Conservation (phyloP, 305 asterid genomes). For the Rubia balearica region DNA sequence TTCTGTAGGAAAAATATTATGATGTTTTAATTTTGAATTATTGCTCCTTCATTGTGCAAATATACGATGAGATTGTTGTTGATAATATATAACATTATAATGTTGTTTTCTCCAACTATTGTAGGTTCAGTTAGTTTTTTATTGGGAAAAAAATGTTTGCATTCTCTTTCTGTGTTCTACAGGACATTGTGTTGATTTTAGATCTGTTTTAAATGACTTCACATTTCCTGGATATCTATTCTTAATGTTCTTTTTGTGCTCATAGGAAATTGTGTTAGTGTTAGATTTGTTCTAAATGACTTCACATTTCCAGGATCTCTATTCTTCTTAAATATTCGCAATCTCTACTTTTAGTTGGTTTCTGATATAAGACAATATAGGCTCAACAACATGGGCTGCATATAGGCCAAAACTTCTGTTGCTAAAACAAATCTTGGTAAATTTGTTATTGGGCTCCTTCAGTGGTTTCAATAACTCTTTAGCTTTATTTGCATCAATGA, state of each 20-base stretch:
- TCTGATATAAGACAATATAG: slow-evolving; percentile 57
- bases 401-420: slow-evolving; percentile 78
- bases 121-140: neutral
- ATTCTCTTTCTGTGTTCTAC: neutral
- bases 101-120: neutral
- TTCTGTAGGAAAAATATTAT: neutral
- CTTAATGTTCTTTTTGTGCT: neutral
- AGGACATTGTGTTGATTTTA: neutral
- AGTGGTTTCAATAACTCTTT: slow-evolving; percentile 51
- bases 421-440: slow-evolving; percentile 75
- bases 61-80: neutral
- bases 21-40: neutral
- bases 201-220: neutral
- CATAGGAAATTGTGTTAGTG: neutral
- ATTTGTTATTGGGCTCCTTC: slow-evolving; percentile 51
- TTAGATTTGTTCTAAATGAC: neutral
- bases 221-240: neutral
- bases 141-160: neutral
- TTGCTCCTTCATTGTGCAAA: neutral
- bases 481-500: slow-evolving; percentile 54
- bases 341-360: slow-evolving; percentile 60
- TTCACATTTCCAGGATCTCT: neutral
- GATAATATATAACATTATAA: neutral
- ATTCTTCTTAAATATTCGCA: no score
- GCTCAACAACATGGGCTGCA: slow-evolving; percentile 68